phyloP scores from a whole-genome alignment of 2,329 filamentous ascomycete species.

The Rhynchosporium agropyri region DNA sequence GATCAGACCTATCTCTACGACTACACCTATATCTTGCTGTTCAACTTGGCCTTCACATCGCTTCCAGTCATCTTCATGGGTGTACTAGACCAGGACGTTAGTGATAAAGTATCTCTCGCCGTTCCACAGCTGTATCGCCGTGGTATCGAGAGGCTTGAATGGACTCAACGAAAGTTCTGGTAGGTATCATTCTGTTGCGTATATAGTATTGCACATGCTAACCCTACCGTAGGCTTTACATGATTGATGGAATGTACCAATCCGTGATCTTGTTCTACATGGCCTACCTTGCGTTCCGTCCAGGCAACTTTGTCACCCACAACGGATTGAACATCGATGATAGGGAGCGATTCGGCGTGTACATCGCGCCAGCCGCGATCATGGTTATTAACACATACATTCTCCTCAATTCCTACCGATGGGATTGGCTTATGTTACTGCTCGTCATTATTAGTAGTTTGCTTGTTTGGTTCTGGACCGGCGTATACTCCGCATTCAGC shows the following conservation, averaged over 20 bases:
- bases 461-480: conserved; percentile 95
- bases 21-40: conserved; percentile 95
- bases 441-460: conserved; percentile 81
- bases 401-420: conserved; percentile 92
- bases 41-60: conserved; percentile 96
- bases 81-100: conserved; percentile 95
- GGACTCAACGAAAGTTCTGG: conserved; percentile 97
- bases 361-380: conserved; percentile 82
- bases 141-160: conserved; percentile 94
- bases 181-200: conserved; percentile 49
- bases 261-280: conserved; percentile 93
- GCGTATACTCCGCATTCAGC: conserved; percentile 65
- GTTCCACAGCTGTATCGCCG: conserved; percentile 94
- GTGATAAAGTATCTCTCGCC: conserved; percentile 88
- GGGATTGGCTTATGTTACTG: conserved; percentile 94
- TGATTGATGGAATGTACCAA: conserved; percentile 93
- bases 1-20: conserved; percentile 97
- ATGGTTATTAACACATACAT: conserved; percentile 93
- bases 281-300: conserved; percentile 77
- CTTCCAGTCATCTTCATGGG: conserved; percentile 94
- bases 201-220: conserved; percentile 32
- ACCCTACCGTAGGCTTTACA: conserved; percentile 70
- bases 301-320: conserved; percentile 68
- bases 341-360: conserved; percentile 81
- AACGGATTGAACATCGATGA: conserved; percentile 78